Evolutionary conservation across 495 filamentous ascomycete genomes (phyloP), one percentile per base, ranked within the genome.

Genomic region (Neurospora africana): DNA sequence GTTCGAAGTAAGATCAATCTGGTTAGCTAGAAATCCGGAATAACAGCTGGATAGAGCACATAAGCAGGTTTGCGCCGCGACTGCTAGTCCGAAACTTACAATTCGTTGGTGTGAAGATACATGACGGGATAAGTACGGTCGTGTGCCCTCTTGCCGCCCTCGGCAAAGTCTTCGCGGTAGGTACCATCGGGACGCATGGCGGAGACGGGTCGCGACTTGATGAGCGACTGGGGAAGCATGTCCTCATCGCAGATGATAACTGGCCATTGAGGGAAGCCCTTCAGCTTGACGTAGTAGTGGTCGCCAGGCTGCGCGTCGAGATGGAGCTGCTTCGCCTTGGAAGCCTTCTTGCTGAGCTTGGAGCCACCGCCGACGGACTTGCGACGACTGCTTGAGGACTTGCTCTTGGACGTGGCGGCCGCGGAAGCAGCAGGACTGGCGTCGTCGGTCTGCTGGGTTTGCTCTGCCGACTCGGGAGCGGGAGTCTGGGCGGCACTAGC

Each of bases 21-120:
- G 17, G 36, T 65, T 65, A 65, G 53, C 53, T 65, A 4, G 27
- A 1, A 19, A 4, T 58, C 9, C 35, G 37, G 3, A 67, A 35
- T 21, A 53, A 38, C 6, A 67, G 35, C 39, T 36, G 70, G 36
- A 3, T 35, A 8, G 43, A 35, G 19, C 13, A 2, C 8, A 17
- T 23, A 3, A 7, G 21, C 10, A 23, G 13, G 30, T 11, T 30
- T 30, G 37, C 19, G 53, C 11, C 21, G 23, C 8, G 33, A 6
- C 36, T 65, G 53, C 71, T 43, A 1, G 61, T 36, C 40, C 35
- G 15, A 53, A 11, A 89, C 94, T 87, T 83, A 98, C 94, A 98
- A 98, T 85, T 97, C 93, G 79, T 97, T 96, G 70, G 93, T 96
- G 72, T 89, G 85, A 70, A 98, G 84, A 81, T 95, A 98, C 94